Evolutionary conservation across 495 filamentous ascomycete species (phyloP).

Genomic region (Cercophora scortea): DNA sequence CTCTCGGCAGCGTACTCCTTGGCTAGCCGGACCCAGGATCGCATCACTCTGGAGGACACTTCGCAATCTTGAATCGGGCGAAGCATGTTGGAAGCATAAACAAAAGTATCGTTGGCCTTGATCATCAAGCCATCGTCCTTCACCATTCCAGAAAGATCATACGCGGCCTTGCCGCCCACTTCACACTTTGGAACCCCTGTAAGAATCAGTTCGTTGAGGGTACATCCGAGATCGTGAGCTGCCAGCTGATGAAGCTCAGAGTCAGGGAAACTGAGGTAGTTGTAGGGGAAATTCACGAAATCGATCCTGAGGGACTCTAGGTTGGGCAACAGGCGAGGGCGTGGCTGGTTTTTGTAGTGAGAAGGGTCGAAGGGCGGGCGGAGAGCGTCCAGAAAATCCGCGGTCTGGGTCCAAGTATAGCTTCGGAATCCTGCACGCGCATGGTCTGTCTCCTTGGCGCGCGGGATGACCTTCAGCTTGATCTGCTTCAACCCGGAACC

Average conservation of each 20-base stretch:
- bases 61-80: slow-evolving; percentile 15
- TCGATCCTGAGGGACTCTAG: slow-evolving; percentile 37
- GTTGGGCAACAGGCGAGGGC: slow-evolving; percentile 32
- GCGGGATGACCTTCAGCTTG: slow-evolving; percentile 20
- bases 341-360: slow-evolving; percentile 12
- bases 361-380: slow-evolving; percentile 26
- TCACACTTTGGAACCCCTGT: slow-evolving; percentile 34
- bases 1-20: slow-evolving; percentile 2
- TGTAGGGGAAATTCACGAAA: slow-evolving; percentile 37
- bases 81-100: slow-evolving; percentile 20
- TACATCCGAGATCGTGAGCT: slow-evolving; percentile 35
- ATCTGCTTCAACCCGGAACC: slow-evolving; percentile 16
- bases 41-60: slow-evolving; percentile 22
- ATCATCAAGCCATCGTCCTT: slow-evolving; percentile 38
- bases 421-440: slow-evolving; percentile 35
- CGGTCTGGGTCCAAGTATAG: slow-evolving; percentile 40
- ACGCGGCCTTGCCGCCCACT: slow-evolving; percentile 20
- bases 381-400: slow-evolving; percentile 36
- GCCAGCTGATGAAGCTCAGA: slow-evolving; percentile 25
- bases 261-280: slow-evolving; percentile 23
- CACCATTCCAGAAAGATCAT: slow-evolving; percentile 30
- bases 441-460: slow-evolving; percentile 25
- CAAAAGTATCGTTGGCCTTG: slow-evolving; percentile 24
- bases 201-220: slow-evolving; percentile 34
- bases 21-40: slow-evolving; percentile 21